A percentile compares a stretch with the other conserved stretches of the same genome.
Conservation (phyloP, 148 eudicot species). For the Polygonum aviculare region DNA sequence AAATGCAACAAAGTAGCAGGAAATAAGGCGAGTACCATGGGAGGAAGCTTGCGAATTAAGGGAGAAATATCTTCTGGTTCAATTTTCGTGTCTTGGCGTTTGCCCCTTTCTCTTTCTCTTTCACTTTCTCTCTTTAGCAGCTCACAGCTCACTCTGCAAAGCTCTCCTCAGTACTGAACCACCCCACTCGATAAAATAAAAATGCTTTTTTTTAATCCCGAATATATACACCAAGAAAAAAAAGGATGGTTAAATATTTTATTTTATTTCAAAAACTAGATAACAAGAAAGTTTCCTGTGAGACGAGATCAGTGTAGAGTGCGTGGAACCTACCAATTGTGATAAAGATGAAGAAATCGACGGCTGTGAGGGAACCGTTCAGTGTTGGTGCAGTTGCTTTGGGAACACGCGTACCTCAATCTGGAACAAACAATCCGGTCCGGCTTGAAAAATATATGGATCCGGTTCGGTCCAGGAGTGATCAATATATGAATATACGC, state of each 20-base stretch:
- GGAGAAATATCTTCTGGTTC: slow-evolving; percentile 9
- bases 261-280: neutral
- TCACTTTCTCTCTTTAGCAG: neutral
- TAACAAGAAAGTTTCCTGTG: neutral
- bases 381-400: neutral
- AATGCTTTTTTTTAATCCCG: neutral
- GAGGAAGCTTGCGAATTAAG: slow-evolving; percentile 7
- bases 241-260: neutral
- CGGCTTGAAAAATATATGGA: too few species aligned
- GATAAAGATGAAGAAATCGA: neutral
- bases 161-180: slow-evolving; percentile 9
- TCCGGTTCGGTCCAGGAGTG: neutral
- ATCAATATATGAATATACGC: too few species aligned
- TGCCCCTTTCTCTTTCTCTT: neutral
- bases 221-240: neutral
- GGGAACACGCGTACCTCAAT: neutral
- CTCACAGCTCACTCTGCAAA: slow-evolving; percentile 12
- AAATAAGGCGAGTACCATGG: slow-evolving; percentile 8
- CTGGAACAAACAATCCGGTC: too few species aligned
- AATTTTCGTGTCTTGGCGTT: slow-evolving; percentile 9
- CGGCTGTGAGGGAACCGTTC: neutral
- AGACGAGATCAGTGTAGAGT: neutral
- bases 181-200: slow-evolving; percentile 5
- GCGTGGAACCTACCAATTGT: neutral
- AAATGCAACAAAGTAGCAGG: neutral